A percentile compares a stretch with the other conserved stretches of the same genome.
Conservation (phyloP, 1,139 yeast genomes). For the Zygosaccharomyces pseudobailii region DNA sequence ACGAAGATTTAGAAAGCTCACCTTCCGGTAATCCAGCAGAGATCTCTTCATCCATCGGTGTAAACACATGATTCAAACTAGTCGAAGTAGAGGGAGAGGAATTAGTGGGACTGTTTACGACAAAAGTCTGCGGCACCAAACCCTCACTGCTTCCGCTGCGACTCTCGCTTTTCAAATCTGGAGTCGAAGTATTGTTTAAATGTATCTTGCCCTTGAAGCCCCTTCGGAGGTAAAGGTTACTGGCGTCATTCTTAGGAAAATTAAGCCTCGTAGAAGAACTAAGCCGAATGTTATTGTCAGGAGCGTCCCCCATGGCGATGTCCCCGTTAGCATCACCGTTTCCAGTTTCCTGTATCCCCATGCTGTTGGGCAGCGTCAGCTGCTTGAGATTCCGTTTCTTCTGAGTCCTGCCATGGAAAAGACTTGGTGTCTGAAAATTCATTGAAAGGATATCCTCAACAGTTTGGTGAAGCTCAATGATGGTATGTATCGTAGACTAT, state of each 20-base stretch:
- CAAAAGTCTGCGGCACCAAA: conserved; percentile 11
- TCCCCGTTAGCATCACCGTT: conserved; percentile 1
- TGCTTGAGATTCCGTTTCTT: conserved; percentile 72
- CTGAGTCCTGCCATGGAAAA: conserved; percentile 53
- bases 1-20: conserved; percentile 6
- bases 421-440: conserved; percentile 13
- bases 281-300: background rate
- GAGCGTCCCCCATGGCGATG: background rate
- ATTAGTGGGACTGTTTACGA: conserved; percentile 14
- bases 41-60: conserved; percentile 13
- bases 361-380: conserved; percentile 34
- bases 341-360: conserved; percentile 1
- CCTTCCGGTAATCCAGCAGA: conserved; percentile 2
- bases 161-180: conserved; percentile 6
- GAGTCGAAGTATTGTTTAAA: conserved; percentile 6
- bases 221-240: conserved; percentile 12
- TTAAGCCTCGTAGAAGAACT: conserved; percentile 1
- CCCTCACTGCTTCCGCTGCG: conserved; percentile 4
- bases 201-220: conserved; percentile 11
- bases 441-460: background rate
- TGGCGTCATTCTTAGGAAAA: conserved; percentile 8
- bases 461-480: background rate
- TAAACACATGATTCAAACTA: conserved; percentile 13
- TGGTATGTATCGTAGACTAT: background rate
- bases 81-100: conserved; percentile 15